Conservation (phyloP, 345 rosid genomes). For the Eucalyptus cladocalyx region DNA sequence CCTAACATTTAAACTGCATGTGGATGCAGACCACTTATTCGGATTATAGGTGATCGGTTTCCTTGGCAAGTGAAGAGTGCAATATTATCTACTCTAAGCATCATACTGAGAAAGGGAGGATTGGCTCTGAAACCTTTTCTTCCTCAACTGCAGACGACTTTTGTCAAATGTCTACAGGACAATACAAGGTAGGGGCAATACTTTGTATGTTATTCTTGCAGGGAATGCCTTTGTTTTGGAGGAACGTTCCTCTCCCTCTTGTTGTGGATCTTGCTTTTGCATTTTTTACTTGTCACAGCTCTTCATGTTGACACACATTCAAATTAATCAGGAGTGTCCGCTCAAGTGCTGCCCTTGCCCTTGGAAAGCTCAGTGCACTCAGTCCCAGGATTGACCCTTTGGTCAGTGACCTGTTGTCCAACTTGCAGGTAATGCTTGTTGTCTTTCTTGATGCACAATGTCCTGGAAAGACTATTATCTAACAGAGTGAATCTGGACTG, state of each 20-base stretch:
- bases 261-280: background rate
- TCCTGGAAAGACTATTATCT: too few species aligned
- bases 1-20: background rate
- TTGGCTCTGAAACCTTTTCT: conserved; percentile 85
- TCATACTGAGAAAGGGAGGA: conserved; percentile 84
- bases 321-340: conserved; percentile 67
- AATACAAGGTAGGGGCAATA: conserved; percentile 51
- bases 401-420: conserved; percentile 75
- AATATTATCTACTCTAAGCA: conserved; percentile 70
- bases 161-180: conserved; percentile 89
- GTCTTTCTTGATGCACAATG: background rate
- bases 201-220: background rate
- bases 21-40: conserved; percentile 84
- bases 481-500: background rate
- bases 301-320: background rate
- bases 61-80: conserved; percentile 99
- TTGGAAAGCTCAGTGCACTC: conserved; percentile 94
- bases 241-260: background rate
- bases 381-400: conserved; percentile 95
- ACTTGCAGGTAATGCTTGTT: conserved; percentile 53
- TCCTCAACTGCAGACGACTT: conserved; percentile 98
- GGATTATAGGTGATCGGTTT: conserved; percentile 92
- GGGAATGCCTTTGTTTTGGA: background rate
- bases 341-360: conserved; percentile 88
- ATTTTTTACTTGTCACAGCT: background rate